Conservation (phyloP, 208 protist genomes). For the Trypanosoma brucei region DNA sequence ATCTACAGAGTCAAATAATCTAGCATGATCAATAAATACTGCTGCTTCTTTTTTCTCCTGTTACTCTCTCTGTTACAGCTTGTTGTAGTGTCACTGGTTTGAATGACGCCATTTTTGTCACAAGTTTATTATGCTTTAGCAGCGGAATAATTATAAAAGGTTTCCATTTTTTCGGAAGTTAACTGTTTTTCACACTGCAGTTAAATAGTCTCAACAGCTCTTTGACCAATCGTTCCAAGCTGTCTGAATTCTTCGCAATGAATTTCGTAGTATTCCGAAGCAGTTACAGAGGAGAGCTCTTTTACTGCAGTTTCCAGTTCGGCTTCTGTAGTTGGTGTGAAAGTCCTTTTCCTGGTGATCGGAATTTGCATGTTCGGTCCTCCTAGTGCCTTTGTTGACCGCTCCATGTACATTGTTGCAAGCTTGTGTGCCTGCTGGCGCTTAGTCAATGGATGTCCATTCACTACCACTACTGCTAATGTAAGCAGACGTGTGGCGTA, state of each 20-base stretch:
- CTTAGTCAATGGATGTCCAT: neutral
- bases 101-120: constrained; percentile 8
- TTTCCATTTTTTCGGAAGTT: constrained; percentile 22
- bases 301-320: constrained; percentile 1
- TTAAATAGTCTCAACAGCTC: constrained; percentile 17
- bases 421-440: neutral
- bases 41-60: neutral
- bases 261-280: neutral
- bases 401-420: neutral
- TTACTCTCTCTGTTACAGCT: neutral
- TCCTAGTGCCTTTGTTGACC: neutral
- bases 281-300: neutral
- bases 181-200: constrained; percentile 8
- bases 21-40: constrained; percentile 31
- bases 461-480: neutral
- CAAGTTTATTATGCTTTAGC: constrained; percentile 24
- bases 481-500: constrained; percentile 4
- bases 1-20: constrained; percentile 36
- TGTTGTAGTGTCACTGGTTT: constrained; percentile 22
- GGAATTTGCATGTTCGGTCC: neutral
- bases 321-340: neutral
- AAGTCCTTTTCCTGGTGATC: neutral
- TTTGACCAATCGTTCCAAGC: neutral
- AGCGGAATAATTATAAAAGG: constrained; percentile 20
- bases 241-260: neutral